Evolutionary conservation across 257 asterid species (phyloP).

Genomic region (Petunia secreta): DNA sequence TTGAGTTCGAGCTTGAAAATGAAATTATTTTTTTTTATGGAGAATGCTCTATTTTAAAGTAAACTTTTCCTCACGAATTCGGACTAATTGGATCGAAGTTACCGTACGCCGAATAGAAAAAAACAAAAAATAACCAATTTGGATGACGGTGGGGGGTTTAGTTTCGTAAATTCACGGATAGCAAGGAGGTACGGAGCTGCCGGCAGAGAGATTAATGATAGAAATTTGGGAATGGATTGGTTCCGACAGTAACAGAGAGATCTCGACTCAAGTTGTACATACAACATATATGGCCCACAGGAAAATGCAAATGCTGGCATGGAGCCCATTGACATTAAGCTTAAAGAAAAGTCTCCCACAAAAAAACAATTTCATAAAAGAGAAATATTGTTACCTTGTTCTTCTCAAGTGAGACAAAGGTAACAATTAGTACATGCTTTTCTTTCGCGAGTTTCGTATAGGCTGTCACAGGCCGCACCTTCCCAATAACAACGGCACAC

Average conservation of each 20-base stretch:
- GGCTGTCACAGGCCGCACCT: too few species aligned
- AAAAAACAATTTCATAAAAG: background rate
- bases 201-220: background rate
- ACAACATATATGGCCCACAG: background rate
- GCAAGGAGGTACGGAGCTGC: background rate
- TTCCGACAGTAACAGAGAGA: constrained; percentile 4
- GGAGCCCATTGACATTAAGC: constrained; percentile 14
- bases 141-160: background rate
- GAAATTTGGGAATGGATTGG: background rate
- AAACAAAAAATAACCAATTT: too few species aligned
- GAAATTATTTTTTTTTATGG: too few species aligned
- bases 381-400: background rate
- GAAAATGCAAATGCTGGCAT: background rate
- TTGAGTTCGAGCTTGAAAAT: too few species aligned
- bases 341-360: background rate
- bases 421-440: too few species aligned
- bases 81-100: too few species aligned
- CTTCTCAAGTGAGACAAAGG: background rate
- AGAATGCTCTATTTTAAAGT: too few species aligned
- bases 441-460: too few species aligned
- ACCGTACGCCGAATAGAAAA: too few species aligned
- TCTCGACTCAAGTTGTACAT: background rate
- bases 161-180: background rate
- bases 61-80: too few species aligned
- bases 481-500: too few species aligned